Evolutionary conservation across 2,329 filamentous ascomycete species (phyloP).

Genomic region (Aspergillus sojae): DNA sequence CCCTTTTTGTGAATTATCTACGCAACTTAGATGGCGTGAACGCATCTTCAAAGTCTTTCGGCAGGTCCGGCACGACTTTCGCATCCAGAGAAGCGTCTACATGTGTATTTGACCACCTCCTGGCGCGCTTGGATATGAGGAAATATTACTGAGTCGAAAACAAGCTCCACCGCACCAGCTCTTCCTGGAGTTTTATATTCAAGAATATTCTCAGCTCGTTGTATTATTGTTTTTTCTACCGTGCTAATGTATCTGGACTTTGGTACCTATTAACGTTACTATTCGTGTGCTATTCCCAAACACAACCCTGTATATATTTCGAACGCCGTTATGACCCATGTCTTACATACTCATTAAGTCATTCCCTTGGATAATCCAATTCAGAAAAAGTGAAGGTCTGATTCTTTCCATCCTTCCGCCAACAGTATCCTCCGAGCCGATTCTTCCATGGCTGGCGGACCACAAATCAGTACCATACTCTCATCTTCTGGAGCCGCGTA

Average conservation of each 20-base stretch:
- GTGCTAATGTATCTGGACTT: background rate
- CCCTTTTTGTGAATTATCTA: constrained; percentile 74
- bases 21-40: constrained; percentile 67
- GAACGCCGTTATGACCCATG: background rate
- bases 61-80: constrained; percentile 28
- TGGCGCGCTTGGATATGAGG: constrained; percentile 72
- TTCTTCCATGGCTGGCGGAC: constrained; percentile 74
- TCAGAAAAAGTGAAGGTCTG: constrained; percentile 76
- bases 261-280: background rate
- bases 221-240: background rate
- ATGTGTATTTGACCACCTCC: constrained; percentile 68
- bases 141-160: constrained; percentile 57
- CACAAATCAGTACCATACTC: constrained; percentile 74
- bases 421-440: constrained; percentile 60
- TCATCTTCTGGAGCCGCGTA: constrained; percentile 56
- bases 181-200: background rate
- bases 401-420: constrained; percentile 70
- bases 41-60: constrained; percentile 44
- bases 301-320: background rate
- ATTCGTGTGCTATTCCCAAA: background rate
- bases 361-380: background rate
- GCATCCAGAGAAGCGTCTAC: constrained; percentile 44
- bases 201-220: background rate
- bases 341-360: background rate
- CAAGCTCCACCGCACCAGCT: background rate